Evolutionary conservation across 768 basidiomycete genomes (phyloP), one percentile per base, ranked within the genome.

Genomic region (Serendipita vermifera): DNA sequence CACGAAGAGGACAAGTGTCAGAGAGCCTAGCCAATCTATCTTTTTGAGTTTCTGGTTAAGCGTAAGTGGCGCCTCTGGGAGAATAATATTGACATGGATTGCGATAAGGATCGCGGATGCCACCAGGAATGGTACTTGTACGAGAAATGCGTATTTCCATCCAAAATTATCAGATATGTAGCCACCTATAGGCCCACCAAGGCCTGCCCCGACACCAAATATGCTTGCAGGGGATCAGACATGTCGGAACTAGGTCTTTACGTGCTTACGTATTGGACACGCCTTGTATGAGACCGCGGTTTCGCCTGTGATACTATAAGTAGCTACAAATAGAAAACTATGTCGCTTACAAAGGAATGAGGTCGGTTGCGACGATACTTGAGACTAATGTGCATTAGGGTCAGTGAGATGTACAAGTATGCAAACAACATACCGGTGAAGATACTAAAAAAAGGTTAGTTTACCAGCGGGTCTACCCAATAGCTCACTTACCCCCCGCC

Each of bases 241-340:
- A n/a, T n/a, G n/a, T n/a, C n/a, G n/a, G n/a, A 39, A 22, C 26
- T 27, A 22, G 40, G 29, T 15, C 27, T 7, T 31, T 22, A 40
- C 14, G 31, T 29, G 9, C 79, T 62, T 72, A 89, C 87, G 91
- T 80, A 65, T 90, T 90, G 31, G 85, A 82, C 74, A 90, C 75
- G 56, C 92, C 92, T 67, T 98, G 94, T 64, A 91, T 93, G 7
- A 94, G 69, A 2, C 90, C 93, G 55, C 93, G 77, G 59, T 88
- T 82, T 65, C 85, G 84, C 63, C 87, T 90, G 64, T 32, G 43
- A 24, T 53, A 55, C 22, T 38, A 55, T 9, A 29, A 56, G 39
- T 38, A 54, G 38, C 56, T 54, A 56, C 17, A 31, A n/a, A 20
- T 20, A 24, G 27, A 41, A 22, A 46, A 7, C 17, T 22, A 31